Base-by-base conservation (phyloP, 257 asterid genomes). In the Haberlea rhodopensis region DNA sequence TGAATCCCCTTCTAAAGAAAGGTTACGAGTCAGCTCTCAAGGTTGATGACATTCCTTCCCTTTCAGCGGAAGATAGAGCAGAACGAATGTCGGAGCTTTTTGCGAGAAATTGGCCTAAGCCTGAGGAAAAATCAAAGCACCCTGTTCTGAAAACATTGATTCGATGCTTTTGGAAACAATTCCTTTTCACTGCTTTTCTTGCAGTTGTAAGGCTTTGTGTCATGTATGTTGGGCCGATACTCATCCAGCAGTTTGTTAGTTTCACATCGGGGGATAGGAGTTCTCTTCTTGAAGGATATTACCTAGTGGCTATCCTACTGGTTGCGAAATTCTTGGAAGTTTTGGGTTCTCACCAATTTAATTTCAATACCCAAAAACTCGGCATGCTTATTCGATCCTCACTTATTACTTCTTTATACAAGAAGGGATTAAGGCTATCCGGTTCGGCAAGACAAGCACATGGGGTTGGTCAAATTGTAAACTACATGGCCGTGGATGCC, bases 401-500 rank as follows among this genome's bases (percentile, higher is more conserved):
- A 1, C 96, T 92, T 5, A 72, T 92, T 34, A 89, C 99, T 46
- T 81, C 94, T 1, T 66, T 89, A 56, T 92, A 92, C 61, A 81
- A 69, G 81, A 92, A 92, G 78, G 99, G 99, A 0, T 65, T 92
- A 60, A 71, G 91, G 68, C 69, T 92, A 15, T 82, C 99, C 0
- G 85, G 96, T 63, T 92, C 99, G 0, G 95, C 96, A 1, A 70
- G 99, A 7, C 97, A 92, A 65, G 85, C 82, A 2, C 99, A 92
- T 31, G 97, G 99, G 2, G 86, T 92, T 5, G 99, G 99, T 3
- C 97, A 89, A 72, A 92, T 89, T 23, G 97, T 89, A 20, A 92
- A 92, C 66, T 92, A 92, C 73, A 92, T 92, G 96, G 95, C 96
- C 0, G 97, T 92, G 6, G 99, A 92, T 67, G 96, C 97, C 9